Evolutionary conservation across 306 rosid species (phyloP).

Genomic region (Fagus crenata): DNA sequence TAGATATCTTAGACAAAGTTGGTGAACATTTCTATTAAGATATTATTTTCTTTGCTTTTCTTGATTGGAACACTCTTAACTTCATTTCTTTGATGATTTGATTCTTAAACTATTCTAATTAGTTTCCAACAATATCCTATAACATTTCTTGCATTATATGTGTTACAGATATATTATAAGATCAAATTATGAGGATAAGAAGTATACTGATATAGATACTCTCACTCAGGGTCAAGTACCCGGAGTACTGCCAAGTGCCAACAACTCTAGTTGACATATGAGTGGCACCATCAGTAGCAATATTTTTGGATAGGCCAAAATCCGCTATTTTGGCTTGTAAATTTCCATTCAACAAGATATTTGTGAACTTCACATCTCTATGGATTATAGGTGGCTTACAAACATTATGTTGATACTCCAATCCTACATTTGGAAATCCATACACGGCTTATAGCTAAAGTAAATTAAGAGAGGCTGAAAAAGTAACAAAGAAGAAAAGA

Average conservation of each 20-base stretch:
- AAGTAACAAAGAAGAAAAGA: too few relatives aligned
- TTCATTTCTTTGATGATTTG: too few relatives aligned
- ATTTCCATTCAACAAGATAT: slow-evolving; percentile 43
- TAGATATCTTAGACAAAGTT: slow-evolving; percentile 16
- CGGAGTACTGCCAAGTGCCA: slow-evolving; percentile 29
- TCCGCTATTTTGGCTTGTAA: slow-evolving; percentile 48
- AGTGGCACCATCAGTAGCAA: slow-evolving; percentile 25
- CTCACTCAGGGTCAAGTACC: slow-evolving; percentile 56
- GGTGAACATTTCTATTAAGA: not conserved
- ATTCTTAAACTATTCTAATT: too few relatives aligned
- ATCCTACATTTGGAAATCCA: slow-evolving; percentile 30
- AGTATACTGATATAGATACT: not conserved
- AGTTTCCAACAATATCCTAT: too few relatives aligned
- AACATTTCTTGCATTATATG: too few relatives aligned
- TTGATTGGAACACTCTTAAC: too few relatives aligned
- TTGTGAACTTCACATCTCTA: slow-evolving; percentile 50
- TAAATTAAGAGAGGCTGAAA: too few relatives aligned
- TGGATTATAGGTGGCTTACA: slow-evolving; percentile 46
- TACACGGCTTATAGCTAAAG: not conserved
- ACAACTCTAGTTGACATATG: slow-evolving; percentile 39
- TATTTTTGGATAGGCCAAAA: slow-evolving; percentile 44
- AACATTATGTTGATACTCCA: slow-evolving; percentile 57
- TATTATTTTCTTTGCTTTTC: too few relatives aligned
- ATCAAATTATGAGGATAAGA: not conserved
- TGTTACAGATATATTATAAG: too few relatives aligned